Evolutionary conservation across 139 green algal genomes (phyloP).

Genomic region (Chlorella sp.): DNA sequence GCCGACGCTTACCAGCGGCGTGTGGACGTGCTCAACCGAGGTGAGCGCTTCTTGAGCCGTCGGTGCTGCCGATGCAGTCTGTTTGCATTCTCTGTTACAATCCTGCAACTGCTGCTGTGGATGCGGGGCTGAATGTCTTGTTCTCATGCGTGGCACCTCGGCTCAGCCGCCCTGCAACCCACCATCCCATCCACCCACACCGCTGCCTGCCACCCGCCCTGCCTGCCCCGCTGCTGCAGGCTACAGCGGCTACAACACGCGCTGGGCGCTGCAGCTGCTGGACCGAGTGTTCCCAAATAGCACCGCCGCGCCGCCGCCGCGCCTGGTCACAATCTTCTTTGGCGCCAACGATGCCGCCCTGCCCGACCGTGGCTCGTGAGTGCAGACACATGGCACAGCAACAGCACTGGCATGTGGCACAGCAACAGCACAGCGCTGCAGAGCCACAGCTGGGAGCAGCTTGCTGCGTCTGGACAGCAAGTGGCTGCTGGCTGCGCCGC

Average conservation of each 20-base stretch:
- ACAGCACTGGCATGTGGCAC: neutral
- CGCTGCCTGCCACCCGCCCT: neutral
- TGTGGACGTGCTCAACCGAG: slow-evolving; percentile 85
- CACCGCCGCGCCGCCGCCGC: neutral
- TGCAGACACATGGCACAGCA: neutral
- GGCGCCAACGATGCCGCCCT: slow-evolving; percentile 94
- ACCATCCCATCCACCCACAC: no score
- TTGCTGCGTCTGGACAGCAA: no score
- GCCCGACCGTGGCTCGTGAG: slow-evolving; percentile 61
- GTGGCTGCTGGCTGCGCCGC: no score
- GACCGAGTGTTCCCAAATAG: slow-evolving; percentile 58
- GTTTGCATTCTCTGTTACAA: no score
- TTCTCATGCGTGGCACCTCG: no score
- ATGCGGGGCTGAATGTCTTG: no score
- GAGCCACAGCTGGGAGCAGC: no score
- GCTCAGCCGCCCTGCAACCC: no score
- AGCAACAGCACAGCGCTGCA: neutral
- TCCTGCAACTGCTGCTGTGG: no score
- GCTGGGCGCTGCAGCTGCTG: slow-evolving; percentile 78
- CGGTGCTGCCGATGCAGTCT: no score
- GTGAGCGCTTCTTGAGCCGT: no score
- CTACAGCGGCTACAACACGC: slow-evolving; percentile 91
- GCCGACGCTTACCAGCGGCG: slow-evolving; percentile 63
- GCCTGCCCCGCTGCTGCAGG: slow-evolving; percentile 19
- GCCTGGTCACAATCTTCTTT: slow-evolving; percentile 87